These are phyloP conservation scores for Rhynchospora tenuis DNA, from an alignment of 176 grass and related monocot species.

Conservation along the genomic window DNA sequence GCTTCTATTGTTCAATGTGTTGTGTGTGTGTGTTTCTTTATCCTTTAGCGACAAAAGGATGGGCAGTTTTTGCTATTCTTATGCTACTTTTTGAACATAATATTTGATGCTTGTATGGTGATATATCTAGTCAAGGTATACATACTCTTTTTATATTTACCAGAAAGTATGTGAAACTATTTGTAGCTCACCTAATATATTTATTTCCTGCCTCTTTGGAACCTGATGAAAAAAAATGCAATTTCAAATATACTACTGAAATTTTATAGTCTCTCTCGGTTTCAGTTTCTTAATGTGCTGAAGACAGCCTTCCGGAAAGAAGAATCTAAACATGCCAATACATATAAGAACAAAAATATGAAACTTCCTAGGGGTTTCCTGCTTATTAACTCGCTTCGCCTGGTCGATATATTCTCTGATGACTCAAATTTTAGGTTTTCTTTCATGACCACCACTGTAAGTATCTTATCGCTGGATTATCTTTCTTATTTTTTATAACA, in stretches of 20 bases:
- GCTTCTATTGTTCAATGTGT: background rate
- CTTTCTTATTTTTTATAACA: background rate
- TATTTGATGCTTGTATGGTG: background rate
- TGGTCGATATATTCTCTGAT: conserved; percentile 95
- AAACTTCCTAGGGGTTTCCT: conserved; percentile 65
- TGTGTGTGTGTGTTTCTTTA: background rate
- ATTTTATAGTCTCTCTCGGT: conserved; percentile 13
- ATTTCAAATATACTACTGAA: conserved; percentile 21
- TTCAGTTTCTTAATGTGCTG: conserved; percentile 87
- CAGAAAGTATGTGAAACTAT: conserved; percentile 3
- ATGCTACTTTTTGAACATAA: background rate
- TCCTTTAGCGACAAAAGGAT: background rate
- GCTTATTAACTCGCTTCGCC: conserved; percentile 72
- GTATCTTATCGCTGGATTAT: conserved; percentile 2
- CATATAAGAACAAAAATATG: conserved; percentile 41
- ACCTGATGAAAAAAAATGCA: conserved; percentile 7
- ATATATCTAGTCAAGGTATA: background rate
- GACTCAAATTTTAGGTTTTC: conserved; percentile 94
- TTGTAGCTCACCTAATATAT: conserved; percentile 15
- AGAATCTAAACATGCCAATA: conserved; percentile 30
- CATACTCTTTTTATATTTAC: background rate
- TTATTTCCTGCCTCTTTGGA: conserved; percentile 15
- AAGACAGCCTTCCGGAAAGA: conserved; percentile 72
- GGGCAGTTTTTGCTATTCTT: background rate
- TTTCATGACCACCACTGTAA: conserved; percentile 81